phyloP scores from a whole-genome alignment of 2,329 filamentous ascomycete genomes.

The Fusarium pseudograminearum region DNA sequence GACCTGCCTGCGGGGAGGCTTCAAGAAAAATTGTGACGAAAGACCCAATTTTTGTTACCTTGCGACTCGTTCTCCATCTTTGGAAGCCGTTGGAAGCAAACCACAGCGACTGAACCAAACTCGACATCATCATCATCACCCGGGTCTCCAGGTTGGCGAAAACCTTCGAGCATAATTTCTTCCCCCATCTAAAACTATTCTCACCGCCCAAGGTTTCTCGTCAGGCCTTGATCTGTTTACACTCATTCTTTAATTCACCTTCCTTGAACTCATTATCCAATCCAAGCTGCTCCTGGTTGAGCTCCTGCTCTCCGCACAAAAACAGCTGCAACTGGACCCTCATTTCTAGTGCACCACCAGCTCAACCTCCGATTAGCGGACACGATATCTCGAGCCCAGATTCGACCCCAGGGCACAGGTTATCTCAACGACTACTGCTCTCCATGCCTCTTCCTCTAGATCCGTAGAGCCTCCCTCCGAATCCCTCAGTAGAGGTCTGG shows the following conservation, averaged over 20 bases:
- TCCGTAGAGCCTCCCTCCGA: constrained; percentile 47
- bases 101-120: constrained; percentile 8
- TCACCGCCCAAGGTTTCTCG: background rate
- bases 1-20: constrained; percentile 42
- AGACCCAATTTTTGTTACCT: constrained; percentile 46
- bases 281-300: constrained; percentile 33
- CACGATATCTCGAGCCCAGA: constrained; percentile 26
- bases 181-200: constrained; percentile 1
- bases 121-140: constrained; percentile 46
- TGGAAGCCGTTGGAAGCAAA: constrained; percentile 45
- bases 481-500: constrained; percentile 44
- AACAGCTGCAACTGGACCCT: constrained; percentile 37
- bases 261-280: constrained; percentile 22
- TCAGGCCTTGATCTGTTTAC: constrained; percentile 8
- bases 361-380: constrained; percentile 32
- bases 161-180: constrained; percentile 12
- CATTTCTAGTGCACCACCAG: constrained; percentile 38
- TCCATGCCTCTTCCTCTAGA: constrained; percentile 52
- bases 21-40: constrained; percentile 52
- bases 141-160: constrained; percentile 36
- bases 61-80: constrained; percentile 36
- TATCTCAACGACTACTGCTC: constrained; percentile 37
- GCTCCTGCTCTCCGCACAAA: constrained; percentile 40
- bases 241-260: constrained; percentile 24
- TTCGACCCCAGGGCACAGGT: constrained; percentile 31